Conservation (phyloP, 2,329 filamentous ascomycete genomes). For the Pseudogymnoascus sp. region DNA sequence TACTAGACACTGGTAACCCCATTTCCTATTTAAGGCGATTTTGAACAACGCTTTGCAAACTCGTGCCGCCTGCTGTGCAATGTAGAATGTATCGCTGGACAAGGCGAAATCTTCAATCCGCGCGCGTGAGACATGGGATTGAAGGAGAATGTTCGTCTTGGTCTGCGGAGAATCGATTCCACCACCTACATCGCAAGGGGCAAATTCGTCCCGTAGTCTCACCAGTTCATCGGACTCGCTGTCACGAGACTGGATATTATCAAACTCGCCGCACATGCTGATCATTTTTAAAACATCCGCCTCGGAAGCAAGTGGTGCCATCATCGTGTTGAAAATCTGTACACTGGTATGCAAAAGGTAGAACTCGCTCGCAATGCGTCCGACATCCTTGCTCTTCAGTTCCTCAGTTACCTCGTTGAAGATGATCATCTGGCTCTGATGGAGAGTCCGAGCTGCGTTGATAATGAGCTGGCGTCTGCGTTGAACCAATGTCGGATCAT, state of each 20-base stretch:
- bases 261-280: slow-evolving; percentile 94
- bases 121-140: slow-evolving; percentile 84
- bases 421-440: slow-evolving; percentile 97
- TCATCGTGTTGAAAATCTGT: slow-evolving; percentile 93
- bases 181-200: slow-evolving; percentile 74
- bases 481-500: slow-evolving; percentile 83
- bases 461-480: slow-evolving; percentile 79
- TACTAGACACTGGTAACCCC: slow-evolving; percentile 92
- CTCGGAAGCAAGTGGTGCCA: slow-evolving; percentile 77
- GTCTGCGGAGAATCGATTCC: slow-evolving; percentile 64
- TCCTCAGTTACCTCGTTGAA: slow-evolving; percentile 95
- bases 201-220: slow-evolving; percentile 59
- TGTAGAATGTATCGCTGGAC: slow-evolving; percentile 84
- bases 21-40: slow-evolving; percentile 89
- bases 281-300: slow-evolving; percentile 95
- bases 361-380: slow-evolving; percentile 92
- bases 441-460: slow-evolving; percentile 76
- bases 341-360: slow-evolving; percentile 92
- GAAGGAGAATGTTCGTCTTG: slow-evolving; percentile 92
- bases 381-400: slow-evolving; percentile 87
- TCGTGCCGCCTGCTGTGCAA: slow-evolving; percentile 88
- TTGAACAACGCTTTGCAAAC: slow-evolving; percentile 95
- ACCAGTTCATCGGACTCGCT: slow-evolving; percentile 83
- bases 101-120: slow-evolving; percentile 90
- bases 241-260: slow-evolving; percentile 90